Base-by-base conservation (phyloP, 768 basidiomycete genomes). In the Candolleomyces eurysporus region DNA sequence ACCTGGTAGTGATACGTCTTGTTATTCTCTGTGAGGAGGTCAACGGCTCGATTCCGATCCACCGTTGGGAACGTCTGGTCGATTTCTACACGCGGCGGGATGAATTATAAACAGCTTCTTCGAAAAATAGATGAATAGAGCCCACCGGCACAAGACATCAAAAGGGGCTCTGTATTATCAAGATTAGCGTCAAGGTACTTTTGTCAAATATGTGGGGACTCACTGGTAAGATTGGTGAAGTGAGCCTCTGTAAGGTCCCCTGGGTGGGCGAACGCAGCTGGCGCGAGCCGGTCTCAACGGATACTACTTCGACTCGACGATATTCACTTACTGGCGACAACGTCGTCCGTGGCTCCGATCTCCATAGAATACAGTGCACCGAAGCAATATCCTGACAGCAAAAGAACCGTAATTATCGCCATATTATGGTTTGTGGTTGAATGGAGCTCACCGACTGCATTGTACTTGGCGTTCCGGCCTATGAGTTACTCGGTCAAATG, bases 261-360 rank as follows among this genome's bases (percentile, higher is more conserved):
- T 0, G 87, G 87, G 65, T 87, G 85, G 5, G 79, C 83, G 50
- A 87, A 80, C 2, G 85, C 84, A 21, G 75, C 84, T 86, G 56
- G 9, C 5, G 2, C 22, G 52, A 22, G 26, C 17, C 42, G 36
- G 7, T 19, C 17, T 30, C 40, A 10, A 43, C 54, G 21, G n/a
- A 16, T 32, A 26, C 32, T 17, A 13, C 22, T 32, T 14, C 4
- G 26, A 19, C 14, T 4, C 2, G 31, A 14, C 13, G 42, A 2
- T 6, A 40, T 42, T 17, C 5, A 31, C 74, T 26, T 68, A 84
- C 84, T 78, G 13, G 84, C 84, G 0, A 75, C 71, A 21, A 84
- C 67, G 32, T 78, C 73, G 49, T 82, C 79, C 0, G 75, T 81
- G 7, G 77, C 74, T 1, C 79, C 76, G 2, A 81, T 74, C 6